Evolutionary conservation across 1,284 basidiomycete species (phyloP).

Genomic region (Puccinia hordei): DNA sequence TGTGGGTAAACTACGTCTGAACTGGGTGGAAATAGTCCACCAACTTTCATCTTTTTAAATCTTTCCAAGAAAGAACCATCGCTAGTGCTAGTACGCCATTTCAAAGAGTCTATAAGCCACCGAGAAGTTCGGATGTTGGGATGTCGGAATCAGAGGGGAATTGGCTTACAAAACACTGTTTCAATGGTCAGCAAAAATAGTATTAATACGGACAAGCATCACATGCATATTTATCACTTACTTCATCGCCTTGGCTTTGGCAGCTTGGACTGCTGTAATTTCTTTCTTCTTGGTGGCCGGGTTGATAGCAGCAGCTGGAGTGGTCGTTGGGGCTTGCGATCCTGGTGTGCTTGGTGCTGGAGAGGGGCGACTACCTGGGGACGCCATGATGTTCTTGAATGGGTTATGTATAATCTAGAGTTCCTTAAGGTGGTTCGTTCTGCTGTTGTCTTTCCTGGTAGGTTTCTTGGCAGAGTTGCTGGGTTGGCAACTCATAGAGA

Average conservation of each 20-base stretch:
- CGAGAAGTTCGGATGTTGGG: neutral
- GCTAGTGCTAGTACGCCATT: conserved; percentile 18
- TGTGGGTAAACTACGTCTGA: neutral
- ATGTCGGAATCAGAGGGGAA: neutral
- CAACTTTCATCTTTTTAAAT: conserved; percentile 49
- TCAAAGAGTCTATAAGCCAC: neutral
- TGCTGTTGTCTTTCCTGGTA: neutral
- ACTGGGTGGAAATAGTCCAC: neutral
- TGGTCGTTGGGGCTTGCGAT: conserved; percentile 19
- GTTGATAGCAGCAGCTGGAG: conserved; percentile 36
- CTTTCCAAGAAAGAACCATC: conserved; percentile 49
- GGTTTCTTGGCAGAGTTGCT: neutral
- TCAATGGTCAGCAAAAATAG: neutral
- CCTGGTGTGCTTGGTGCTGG: conserved; percentile 38
- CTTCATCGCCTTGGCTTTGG: conserved; percentile 50
- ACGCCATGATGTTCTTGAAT: conserved; percentile 20
- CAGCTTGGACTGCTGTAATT: conserved; percentile 44
- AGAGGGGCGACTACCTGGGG: conserved; percentile 10
- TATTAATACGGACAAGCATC: neutral
- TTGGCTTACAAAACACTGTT: conserved; percentile 42
- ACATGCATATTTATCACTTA: neutral
- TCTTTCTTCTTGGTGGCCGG: conserved; percentile 47
- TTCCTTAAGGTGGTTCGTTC: neutral
- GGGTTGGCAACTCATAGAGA: neutral
- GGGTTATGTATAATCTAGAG: neutral